Percentiles rank a stretch among this genome's conserved stretches.
These are phyloP conservation scores for Alternaria viburni DNA, from an alignment of 2,329 filamentous ascomycete species.

Conservation along the genomic window DNA sequence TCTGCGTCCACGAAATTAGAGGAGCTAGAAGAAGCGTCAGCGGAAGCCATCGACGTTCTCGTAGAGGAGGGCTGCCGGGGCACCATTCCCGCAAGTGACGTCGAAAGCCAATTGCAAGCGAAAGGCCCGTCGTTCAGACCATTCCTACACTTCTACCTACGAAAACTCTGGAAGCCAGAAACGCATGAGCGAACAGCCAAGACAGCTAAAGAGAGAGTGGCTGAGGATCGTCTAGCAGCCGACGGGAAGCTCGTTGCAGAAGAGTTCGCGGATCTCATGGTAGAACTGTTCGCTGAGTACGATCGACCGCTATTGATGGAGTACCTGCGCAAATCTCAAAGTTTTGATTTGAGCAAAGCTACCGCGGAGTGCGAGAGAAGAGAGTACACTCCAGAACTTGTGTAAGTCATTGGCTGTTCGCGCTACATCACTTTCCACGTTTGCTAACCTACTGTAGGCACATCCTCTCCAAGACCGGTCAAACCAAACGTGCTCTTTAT, in stretches of 20 bases:
- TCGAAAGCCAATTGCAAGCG: constrained; percentile 77
- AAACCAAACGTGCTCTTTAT: constrained; percentile 88
- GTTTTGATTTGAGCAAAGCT: constrained; percentile 85
- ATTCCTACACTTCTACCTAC: constrained; percentile 92
- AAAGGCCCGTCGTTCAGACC: constrained; percentile 59
- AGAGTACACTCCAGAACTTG: constrained; percentile 89
- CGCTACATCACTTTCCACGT: background rate
- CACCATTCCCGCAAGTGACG: constrained; percentile 76
- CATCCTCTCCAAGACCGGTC: constrained; percentile 91
- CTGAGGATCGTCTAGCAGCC: constrained; percentile 54
- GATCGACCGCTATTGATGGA: constrained; percentile 82
- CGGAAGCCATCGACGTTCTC: constrained; percentile 83
- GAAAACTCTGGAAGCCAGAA: constrained; percentile 81
- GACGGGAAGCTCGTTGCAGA: constrained; percentile 76
- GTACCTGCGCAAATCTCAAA: constrained; percentile 82
- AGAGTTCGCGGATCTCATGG: constrained; percentile 83
- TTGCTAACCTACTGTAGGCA: constrained; percentile 57
- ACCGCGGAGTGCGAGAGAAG: constrained; percentile 77
- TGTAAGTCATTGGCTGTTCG: constrained; percentile 52
- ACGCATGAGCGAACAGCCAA: constrained; percentile 55
- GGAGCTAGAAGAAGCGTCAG: constrained; percentile 79
- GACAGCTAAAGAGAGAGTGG: constrained; percentile 48
- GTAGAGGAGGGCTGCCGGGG: constrained; percentile 92
- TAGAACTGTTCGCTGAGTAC: constrained; percentile 84
- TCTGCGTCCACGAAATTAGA: constrained; percentile 69